Conservation (phyloP, 768 basidiomycete genomes). For the Nevesoporus exiguus region DNA sequence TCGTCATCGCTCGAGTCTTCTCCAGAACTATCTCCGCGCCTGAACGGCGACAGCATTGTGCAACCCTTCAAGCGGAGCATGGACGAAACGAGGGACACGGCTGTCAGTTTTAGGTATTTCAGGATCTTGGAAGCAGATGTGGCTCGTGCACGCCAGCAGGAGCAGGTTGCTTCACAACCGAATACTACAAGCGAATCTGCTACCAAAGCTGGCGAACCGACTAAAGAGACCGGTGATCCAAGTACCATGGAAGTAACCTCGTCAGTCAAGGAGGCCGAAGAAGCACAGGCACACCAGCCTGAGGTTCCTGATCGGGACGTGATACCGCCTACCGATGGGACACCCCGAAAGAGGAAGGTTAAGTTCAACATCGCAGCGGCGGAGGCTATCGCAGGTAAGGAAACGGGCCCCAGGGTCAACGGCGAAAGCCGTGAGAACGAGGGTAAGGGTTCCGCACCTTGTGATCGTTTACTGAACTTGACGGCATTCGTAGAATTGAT, state of each 20-base stretch:
- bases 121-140: slow-evolving; percentile 42
- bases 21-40: slow-evolving; percentile 19
- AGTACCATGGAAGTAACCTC: slow-evolving; percentile 11
- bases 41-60: slow-evolving; percentile 25
- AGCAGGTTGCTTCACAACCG: slow-evolving; percentile 3
- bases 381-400: slow-evolving; percentile 47
- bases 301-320: slow-evolving; percentile 21
- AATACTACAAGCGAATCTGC: slow-evolving; percentile 10
- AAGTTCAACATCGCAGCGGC: slow-evolving; percentile 65
- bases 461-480: not conserved
- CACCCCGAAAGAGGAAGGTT: slow-evolving; percentile 57
- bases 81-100: slow-evolving; percentile 43
- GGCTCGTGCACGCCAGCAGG: slow-evolving; percentile 26
- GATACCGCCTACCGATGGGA: slow-evolving; percentile 30
- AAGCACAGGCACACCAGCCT: slow-evolving; percentile 10
- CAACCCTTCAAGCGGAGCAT: slow-evolving; percentile 45
- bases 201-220: slow-evolving; percentile 2
- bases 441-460: slow-evolving; percentile 38
- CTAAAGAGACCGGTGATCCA: slow-evolving; percentile 11
- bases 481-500: slow-evolving; percentile 50
- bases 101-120: slow-evolving; percentile 47
- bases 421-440: slow-evolving; percentile 37
- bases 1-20: slow-evolving; percentile 21
- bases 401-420: slow-evolving; percentile 32
- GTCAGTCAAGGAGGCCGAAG: slow-evolving; percentile 10